These are phyloP conservation scores for Simplicillium sp. DNA, from an alignment of 2,329 filamentous ascomycete species.

Conservation along the genomic window DNA sequence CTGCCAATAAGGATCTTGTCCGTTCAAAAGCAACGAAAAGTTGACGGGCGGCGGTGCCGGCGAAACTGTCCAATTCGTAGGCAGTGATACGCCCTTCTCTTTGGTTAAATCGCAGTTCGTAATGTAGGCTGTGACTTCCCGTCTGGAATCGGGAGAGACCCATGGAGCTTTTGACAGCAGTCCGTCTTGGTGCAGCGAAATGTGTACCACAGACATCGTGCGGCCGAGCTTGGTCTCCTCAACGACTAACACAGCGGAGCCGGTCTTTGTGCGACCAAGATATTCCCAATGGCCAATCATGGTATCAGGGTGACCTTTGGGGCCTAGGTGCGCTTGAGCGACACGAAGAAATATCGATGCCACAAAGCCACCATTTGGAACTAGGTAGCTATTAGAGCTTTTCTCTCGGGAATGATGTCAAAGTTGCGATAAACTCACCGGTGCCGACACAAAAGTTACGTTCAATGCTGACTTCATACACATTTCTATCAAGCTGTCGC, in stretches of 20 bases:
- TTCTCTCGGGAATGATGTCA: not conserved
- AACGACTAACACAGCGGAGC: slow-evolving; percentile 26
- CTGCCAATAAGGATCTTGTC: slow-evolving; percentile 20
- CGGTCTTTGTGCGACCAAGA: slow-evolving; percentile 25
- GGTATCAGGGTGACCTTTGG: slow-evolving; percentile 24
- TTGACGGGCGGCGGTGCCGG: slow-evolving; percentile 13
- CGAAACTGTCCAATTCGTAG: slow-evolving; percentile 15
- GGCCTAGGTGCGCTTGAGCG: slow-evolving; percentile 21
- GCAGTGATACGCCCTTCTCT: slow-evolving; percentile 20
- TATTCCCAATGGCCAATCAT: slow-evolving; percentile 31
- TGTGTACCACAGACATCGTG: slow-evolving; percentile 29
- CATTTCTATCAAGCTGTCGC: not conserved
- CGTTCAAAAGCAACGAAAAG: slow-evolving; percentile 13
- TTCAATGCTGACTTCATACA: slow-evolving; percentile 4
- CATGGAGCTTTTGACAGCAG: slow-evolving; percentile 23
- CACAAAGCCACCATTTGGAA: slow-evolving; percentile 38
- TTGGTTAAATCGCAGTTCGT: slow-evolving; percentile 23
- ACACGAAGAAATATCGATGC: slow-evolving; percentile 28
- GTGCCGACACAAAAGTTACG: slow-evolving; percentile 7
- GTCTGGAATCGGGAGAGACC: slow-evolving; percentile 20
- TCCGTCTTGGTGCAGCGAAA: slow-evolving; percentile 29
- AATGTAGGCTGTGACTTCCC: slow-evolving; percentile 26
- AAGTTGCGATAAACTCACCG: not conserved
- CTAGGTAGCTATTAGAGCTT: slow-evolving; percentile 11
- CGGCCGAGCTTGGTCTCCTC: slow-evolving; percentile 31